These are phyloP conservation scores for Wakefieldia striispora DNA, from an alignment of 768 basidiomycete genomes.

Conservation along the genomic window DNA sequence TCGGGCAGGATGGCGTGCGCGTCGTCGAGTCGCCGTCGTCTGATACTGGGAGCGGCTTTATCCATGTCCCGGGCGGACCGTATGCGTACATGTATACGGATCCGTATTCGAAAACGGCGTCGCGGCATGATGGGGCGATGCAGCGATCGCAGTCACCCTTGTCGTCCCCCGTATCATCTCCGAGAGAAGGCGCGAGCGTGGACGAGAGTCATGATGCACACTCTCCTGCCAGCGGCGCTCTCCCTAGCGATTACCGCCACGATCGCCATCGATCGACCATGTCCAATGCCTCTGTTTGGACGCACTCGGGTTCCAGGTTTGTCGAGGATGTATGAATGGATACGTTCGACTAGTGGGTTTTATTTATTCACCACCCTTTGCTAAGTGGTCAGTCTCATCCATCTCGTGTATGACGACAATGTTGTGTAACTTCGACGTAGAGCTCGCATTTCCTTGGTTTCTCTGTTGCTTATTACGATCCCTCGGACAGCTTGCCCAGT, in stretches of 20 bases:
- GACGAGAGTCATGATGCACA: slow-evolving; percentile 9
- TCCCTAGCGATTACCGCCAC: slow-evolving; percentile 5
- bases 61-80: neutral
- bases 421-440: too few species aligned
- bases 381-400: too few species aligned
- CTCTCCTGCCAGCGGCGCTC: neutral
- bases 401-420: too few species aligned
- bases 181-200: slow-evolving; percentile 20
- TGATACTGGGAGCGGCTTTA: slow-evolving; percentile 17
- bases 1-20: neutral
- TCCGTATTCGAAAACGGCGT: slow-evolving; percentile 18
- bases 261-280: slow-evolving; percentile 20
- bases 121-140: neutral
- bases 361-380: too few species aligned
- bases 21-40: slow-evolving; percentile 29
- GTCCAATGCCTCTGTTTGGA: slow-evolving; percentile 33
- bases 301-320: slow-evolving; percentile 51
- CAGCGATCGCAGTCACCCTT: slow-evolving; percentile 32
- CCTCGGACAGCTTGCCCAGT: too few species aligned
- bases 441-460: too few species aligned
- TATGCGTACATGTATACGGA: slow-evolving; percentile 18
- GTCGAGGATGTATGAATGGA: slow-evolving; percentile 34
- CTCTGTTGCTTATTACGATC: too few species aligned
- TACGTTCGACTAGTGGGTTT: too few species aligned
- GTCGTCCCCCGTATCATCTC: slow-evolving; percentile 19